Conservation (phyloP, 163 green algal species). For the Scenedesmus sp. region DNA sequence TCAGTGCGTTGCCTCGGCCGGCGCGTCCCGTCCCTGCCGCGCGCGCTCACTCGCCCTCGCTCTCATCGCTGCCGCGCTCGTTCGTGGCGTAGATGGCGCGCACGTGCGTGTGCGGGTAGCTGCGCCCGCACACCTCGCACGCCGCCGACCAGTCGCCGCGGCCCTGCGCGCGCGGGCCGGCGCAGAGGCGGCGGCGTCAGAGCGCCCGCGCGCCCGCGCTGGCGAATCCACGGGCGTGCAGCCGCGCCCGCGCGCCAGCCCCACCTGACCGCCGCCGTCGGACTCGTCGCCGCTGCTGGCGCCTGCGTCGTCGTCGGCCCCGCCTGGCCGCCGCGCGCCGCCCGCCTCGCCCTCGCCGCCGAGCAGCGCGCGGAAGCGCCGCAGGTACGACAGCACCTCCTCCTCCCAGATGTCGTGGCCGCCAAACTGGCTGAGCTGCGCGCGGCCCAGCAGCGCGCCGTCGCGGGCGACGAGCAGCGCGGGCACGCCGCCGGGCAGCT, state of each 20-base stretch:
- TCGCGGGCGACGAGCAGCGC: conserved; percentile 24
- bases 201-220: too few relatives aligned
- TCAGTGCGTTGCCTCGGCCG: too few relatives aligned
- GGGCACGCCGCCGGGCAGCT: conserved; percentile 46
- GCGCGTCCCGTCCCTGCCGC: too few relatives aligned
- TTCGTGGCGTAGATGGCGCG: conserved; percentile 33
- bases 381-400: conserved; percentile 40
- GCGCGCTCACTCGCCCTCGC: conserved; percentile 1
- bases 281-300: neutral
- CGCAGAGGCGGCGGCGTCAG: too few relatives aligned
- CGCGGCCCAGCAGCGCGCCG: conserved; percentile 30
- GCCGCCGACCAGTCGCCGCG: neutral
- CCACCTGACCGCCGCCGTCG: conserved; percentile 2
- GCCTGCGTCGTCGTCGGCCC: neutral
- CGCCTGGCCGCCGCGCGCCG: neutral
- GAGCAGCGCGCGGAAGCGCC: conserved; percentile 20
- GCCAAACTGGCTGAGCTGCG: conserved; percentile 28
- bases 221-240: too few relatives aligned
- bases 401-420: conserved; percentile 34
- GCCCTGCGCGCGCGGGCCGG: neutral
- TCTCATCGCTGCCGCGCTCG: conserved; percentile 17
- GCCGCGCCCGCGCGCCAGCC: too few relatives aligned
- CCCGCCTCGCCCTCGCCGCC: neutral
- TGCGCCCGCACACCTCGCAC: conserved; percentile 42
- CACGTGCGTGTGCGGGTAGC: conserved; percentile 38